A percentile compares a stretch with the other conserved stretches of the same genome.
Conservation (phyloP, 768 basidiomycete species). For the Mycena capillaripes region DNA sequence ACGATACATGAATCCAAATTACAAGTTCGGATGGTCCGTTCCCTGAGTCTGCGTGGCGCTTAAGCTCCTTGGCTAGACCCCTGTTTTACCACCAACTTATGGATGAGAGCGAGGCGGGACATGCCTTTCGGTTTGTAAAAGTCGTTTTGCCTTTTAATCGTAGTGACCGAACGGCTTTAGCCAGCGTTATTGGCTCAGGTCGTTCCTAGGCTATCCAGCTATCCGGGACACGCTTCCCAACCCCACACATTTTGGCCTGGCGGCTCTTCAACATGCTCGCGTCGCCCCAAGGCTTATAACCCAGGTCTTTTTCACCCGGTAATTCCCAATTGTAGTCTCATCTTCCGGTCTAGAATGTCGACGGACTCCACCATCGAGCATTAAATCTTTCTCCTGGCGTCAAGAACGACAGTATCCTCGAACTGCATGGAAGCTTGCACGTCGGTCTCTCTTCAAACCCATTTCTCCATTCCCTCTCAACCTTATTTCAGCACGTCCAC, state of each 20-base stretch:
- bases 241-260: conserved; percentile 89
- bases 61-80: conserved; percentile 55
- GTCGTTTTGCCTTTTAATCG: conserved; percentile 10
- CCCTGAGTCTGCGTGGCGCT: not conserved
- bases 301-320: conserved; percentile 62
- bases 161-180: conserved; percentile 52
- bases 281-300: conserved; percentile 80
- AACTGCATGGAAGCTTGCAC: conserved; percentile 92
- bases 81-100: conserved; percentile 89
- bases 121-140: conserved; percentile 71
- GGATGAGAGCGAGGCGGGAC: conserved; percentile 77
- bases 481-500: conserved; percentile 71
- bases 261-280: conserved; percentile 82
- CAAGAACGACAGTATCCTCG: conserved; percentile 68
- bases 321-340: not conserved
- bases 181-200: conserved; percentile 91
- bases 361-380: conserved; percentile 92
- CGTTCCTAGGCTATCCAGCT: conserved; percentile 89
- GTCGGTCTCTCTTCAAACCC: conserved; percentile 55
- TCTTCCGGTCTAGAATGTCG: conserved; percentile 75
- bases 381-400: conserved; percentile 57
- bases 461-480: not conserved
- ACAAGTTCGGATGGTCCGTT: conserved; percentile 64
- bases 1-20: conserved; percentile 91
- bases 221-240: conserved; percentile 89